These are phyloP conservation scores for Carpinus fangiana DNA, from an alignment of 306 rosid genomes.

Conservation along the genomic window DNA sequence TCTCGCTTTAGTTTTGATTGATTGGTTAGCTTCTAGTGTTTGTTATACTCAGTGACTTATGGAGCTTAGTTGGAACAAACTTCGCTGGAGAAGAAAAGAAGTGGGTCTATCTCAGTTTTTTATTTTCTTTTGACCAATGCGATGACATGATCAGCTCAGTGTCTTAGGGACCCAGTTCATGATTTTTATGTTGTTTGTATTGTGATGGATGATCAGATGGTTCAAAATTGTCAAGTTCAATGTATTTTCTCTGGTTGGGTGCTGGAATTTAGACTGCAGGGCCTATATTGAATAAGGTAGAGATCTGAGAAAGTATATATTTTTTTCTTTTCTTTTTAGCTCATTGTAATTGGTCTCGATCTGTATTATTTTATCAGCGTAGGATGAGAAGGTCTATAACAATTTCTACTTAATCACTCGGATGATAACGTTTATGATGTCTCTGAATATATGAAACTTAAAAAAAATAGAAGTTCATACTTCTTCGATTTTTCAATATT, in stretches of 20 bases:
- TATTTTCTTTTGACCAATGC: not conserved
- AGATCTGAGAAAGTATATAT: not conserved
- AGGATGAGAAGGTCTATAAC: not conserved
- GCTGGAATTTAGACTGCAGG: not conserved
- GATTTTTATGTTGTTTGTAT: not conserved
- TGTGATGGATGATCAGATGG: not conserved
- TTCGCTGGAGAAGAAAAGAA: not conserved
- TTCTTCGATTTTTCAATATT: too few relatives aligned
- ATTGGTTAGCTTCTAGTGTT: not conserved
- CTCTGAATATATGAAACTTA: too few relatives aligned
- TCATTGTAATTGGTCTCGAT: not conserved
- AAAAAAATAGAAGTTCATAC: too few relatives aligned
- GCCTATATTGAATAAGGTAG: constrained; percentile 2
- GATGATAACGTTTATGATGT: too few relatives aligned
- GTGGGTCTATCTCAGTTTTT: not conserved
- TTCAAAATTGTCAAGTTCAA: not conserved
- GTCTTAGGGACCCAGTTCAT: not conserved
- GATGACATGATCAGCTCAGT: not conserved
- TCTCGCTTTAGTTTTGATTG: not conserved
- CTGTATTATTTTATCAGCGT: not conserved
- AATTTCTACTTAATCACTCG: not conserved
- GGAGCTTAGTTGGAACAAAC: not conserved
- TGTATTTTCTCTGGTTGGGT: not conserved
- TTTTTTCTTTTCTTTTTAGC: not conserved
- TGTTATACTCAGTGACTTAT: constrained; percentile 3